phyloP scores from a whole-genome alignment of 768 basidiomycete genomes.

The Tulasnella sp. region DNA sequence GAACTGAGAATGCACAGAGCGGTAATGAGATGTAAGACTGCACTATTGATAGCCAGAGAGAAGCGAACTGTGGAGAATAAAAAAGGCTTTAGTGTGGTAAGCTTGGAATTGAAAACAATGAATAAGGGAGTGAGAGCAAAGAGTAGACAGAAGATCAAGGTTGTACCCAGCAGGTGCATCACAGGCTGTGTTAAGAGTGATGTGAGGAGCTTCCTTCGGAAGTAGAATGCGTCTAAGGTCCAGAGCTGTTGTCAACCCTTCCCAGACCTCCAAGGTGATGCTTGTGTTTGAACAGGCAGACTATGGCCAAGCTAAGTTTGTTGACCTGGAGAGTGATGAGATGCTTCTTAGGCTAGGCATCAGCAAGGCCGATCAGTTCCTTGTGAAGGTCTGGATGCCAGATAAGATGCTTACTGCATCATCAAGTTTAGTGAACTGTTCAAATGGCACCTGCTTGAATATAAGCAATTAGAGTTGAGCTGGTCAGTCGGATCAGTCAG shows the following conservation, averaged over 20 bases:
- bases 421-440: slow-evolving; percentile 68
- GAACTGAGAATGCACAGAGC: too few species aligned
- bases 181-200: background rate
- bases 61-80: too few species aligned
- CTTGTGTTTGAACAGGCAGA: slow-evolving; percentile 55
- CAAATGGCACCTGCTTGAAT: slow-evolving; percentile 58
- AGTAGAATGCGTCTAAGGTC: background rate
- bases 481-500: background rate
- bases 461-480: slow-evolving; percentile 8
- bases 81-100: too few species aligned
- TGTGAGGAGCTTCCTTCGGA: background rate
- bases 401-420: slow-evolving; percentile 38
- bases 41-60: too few species aligned
- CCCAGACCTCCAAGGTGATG: too few species aligned
- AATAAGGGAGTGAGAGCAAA: too few species aligned
- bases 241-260: background rate
- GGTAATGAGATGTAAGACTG: too few species aligned
- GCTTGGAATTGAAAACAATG: too few species aligned
- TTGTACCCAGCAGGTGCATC: too few species aligned
- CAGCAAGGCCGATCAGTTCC: background rate
- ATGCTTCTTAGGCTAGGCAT: slow-evolving; percentile 51
- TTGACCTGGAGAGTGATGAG: slow-evolving; percentile 84
- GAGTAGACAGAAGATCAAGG: too few species aligned
- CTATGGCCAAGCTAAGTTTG: slow-evolving; percentile 84
- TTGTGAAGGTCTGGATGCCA: background rate